phyloP scores from a whole-genome alignment of 1,139 yeast genomes.

The Saccharomyces hybrid region DNA sequence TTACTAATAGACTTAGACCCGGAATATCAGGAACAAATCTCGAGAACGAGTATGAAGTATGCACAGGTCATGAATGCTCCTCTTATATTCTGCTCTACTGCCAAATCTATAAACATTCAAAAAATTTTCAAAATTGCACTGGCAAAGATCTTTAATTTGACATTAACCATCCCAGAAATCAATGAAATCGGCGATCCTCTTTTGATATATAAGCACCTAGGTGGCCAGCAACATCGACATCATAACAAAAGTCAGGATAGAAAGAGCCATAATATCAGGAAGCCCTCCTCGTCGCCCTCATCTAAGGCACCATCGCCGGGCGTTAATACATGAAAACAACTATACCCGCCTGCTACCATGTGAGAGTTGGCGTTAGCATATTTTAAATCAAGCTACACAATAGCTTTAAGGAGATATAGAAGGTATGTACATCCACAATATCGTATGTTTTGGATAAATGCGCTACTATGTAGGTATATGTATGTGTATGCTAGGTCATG shows the following conservation, averaged over 20 bases:
- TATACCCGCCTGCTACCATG: background rate
- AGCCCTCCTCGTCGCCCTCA: background rate
- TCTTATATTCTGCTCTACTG: constrained; percentile 82
- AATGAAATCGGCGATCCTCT: constrained; percentile 83
- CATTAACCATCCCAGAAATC: constrained; percentile 77
- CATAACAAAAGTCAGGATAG: background rate
- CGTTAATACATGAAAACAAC: background rate
- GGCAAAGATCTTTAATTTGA: constrained; percentile 85
- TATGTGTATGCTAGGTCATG: background rate
- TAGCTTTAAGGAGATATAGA: background rate
- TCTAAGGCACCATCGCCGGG: background rate
- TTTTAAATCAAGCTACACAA: background rate
- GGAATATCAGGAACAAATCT: constrained; percentile 78
- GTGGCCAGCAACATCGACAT: constrained; percentile 10
- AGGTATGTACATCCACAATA: background rate
- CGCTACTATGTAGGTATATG: background rate
- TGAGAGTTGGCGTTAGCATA: background rate
- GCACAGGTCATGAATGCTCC: constrained; percentile 92
- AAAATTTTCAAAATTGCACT: constrained; percentile 88
- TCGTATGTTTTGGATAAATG: background rate
- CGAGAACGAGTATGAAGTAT: constrained; percentile 77
- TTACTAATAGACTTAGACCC: constrained; percentile 71
- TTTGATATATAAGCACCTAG: constrained; percentile 49
- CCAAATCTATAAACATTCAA: constrained; percentile 88
- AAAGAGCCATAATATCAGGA: background rate